These are phyloP conservation scores for Aspergillus pseudoterreus DNA, from an alignment of 2,329 filamentous ascomycete species.

Conservation along the genomic window DNA sequence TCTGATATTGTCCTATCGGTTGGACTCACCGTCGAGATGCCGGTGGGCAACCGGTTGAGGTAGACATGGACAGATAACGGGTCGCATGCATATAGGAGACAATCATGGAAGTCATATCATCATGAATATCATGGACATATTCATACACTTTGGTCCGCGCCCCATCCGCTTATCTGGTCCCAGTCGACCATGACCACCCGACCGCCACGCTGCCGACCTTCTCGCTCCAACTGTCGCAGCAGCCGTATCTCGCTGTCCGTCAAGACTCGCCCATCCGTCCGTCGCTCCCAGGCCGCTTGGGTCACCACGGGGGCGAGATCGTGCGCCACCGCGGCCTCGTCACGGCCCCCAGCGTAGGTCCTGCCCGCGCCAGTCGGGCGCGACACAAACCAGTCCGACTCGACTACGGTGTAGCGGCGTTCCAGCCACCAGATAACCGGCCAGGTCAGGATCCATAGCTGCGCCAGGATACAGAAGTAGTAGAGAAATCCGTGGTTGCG, in stretches of 20 bases:
- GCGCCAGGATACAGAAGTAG: constrained; percentile 33
- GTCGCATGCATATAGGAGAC: too few species aligned
- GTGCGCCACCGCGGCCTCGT: constrained; percentile 27
- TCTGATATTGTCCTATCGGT: too few species aligned
- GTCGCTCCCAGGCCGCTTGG: constrained; percentile 31
- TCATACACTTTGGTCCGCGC: background rate
- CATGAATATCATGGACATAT: background rate
- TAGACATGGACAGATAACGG: too few species aligned
- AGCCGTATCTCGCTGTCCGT: constrained; percentile 15
- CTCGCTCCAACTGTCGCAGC: constrained; percentile 7
- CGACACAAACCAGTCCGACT: constrained; percentile 29
- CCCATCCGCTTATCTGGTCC: constrained; percentile 11
- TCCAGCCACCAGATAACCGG: constrained; percentile 36
- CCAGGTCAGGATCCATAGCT: constrained; percentile 40
- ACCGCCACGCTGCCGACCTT: constrained; percentile 8
- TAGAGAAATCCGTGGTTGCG: constrained; percentile 33
- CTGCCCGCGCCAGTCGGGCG: constrained; percentile 12
- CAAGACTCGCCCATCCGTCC: constrained; percentile 14
- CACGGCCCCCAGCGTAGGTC: constrained; percentile 14
- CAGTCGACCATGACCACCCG: constrained; percentile 7
- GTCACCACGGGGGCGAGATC: constrained; percentile 32
- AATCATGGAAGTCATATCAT: too few species aligned
- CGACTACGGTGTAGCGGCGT: constrained; percentile 32
- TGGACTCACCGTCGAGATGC: too few species aligned
- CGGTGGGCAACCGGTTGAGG: too few species aligned